Base-by-base conservation (phyloP, 1,284 basidiomycete species). In the Malassezia cuniculi region DNA sequence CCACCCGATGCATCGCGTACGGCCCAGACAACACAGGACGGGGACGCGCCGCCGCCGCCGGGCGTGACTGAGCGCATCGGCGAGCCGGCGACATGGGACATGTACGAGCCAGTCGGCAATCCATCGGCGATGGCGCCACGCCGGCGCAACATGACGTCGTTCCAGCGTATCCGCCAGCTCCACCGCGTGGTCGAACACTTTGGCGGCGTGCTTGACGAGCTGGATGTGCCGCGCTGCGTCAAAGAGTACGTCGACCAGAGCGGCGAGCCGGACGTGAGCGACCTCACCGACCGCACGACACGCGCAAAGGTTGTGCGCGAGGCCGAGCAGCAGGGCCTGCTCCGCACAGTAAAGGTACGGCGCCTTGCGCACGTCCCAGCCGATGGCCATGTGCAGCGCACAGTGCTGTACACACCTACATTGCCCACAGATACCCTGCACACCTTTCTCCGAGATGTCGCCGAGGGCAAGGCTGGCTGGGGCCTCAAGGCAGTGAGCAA, bases 101-200 rank as follows among this genome's bases (percentile, higher is more conserved):
- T 6, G 26, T 4, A 2, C 22, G 24, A 17, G 26, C 8, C 28
- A 21, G 19, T 16, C n/a, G n/a, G n/a, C n/a, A n/a, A n/a, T n/a
- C n/a, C n/a, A n/a, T n/a, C n/a, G n/a, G n/a, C n/a, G n/a, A n/a
- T n/a, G n/a, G n/a, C n/a, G n/a, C n/a, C n/a, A n/a, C n/a, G n/a
- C n/a, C n/a, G n/a, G n/a, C n/a, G n/a, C n/a, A 45, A 45, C 30
- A 21, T 45, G 15, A 45, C 27, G 27, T n/a, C 19, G 31, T 45
- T 45, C 18, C 42, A 45, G 26, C 42, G 42, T 11, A 39, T 22
- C 21, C 20, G 20, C 6, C 22, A 35, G 20, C 32, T 45, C 7
- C 27, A 24, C 16, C 21, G 26, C 5, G 36, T 38, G 10, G 18
- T 45, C 2, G n/a, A 24, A 18, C 21, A 10, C 10, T 24, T 24